phyloP scores from a whole-genome alignment of 2,329 filamentous ascomycete genomes.

The Stemphylium beticola region DNA sequence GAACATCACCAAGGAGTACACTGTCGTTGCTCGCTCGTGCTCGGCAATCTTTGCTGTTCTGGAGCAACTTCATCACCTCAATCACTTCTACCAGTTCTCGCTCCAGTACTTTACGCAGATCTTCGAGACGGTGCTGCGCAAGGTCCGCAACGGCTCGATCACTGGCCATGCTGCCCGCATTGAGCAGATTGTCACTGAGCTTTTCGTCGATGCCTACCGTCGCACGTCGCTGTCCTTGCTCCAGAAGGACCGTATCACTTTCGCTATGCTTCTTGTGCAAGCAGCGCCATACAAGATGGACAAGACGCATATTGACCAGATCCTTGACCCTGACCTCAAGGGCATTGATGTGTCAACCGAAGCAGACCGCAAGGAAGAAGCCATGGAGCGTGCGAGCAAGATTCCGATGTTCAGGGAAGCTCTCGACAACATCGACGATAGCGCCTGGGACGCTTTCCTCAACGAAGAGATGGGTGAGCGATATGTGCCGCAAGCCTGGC shows the following conservation, averaged over 20 bases:
- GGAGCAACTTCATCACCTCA: conserved; percentile 96
- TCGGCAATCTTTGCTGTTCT: conserved; percentile 96
- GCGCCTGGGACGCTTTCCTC: conserved; percentile 82
- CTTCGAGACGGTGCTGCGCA: conserved; percentile 87
- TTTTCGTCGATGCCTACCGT: conserved; percentile 91
- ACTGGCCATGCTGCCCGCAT: conserved; percentile 79
- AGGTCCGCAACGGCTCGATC: conserved; percentile 75
- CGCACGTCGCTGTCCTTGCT: conserved; percentile 91
- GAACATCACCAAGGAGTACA: conserved; percentile 92
- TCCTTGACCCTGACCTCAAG: conserved; percentile 78
- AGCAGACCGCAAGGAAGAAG: conserved; percentile 67
- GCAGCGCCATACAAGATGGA: conserved; percentile 97
- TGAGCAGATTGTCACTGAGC: conserved; percentile 86
- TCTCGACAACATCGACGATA: conserved; percentile 66
- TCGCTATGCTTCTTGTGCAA: conserved; percentile 93
- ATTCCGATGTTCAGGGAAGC: conserved; percentile 76
- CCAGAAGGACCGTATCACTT: conserved; percentile 91
- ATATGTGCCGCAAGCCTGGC: conserved; percentile 78
- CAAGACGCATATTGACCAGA: conserved; percentile 81
- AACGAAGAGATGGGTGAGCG: conserved; percentile 86
- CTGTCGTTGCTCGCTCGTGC: conserved; percentile 90
- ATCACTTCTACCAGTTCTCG: conserved; percentile 99
- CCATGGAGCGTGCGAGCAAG: conserved; percentile 70
- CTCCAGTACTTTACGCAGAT: conserved; percentile 98
- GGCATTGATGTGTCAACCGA: conserved; percentile 80